A percentile compares a stretch with the other conserved stretches of the same genome.
phyloP scores from a whole-genome alignment of 257 asterid genomes.

The Rauvolfia tetraphylla region DNA sequence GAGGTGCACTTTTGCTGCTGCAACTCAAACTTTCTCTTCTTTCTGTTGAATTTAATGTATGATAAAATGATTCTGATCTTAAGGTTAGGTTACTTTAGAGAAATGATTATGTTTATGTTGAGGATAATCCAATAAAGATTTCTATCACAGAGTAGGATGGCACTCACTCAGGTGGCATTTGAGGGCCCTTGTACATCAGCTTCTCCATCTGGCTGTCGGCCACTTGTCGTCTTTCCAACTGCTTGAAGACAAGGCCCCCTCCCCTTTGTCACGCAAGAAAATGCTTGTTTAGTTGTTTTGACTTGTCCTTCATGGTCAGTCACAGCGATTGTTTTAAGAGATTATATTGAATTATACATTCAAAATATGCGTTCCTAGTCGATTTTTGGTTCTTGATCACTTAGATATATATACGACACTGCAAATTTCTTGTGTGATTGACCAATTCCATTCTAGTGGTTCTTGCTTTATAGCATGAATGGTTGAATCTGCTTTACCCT shows the following conservation, averaged over 20 bases:
- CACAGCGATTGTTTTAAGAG: neutral
- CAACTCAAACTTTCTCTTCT: neutral
- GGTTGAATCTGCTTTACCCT: neutral
- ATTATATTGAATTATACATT: too few species aligned
- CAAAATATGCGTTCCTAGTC: too few species aligned
- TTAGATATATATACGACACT: too few species aligned
- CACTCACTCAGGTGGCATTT: conserved; percentile 22
- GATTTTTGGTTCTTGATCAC: neutral
- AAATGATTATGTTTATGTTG: conserved; percentile 12
- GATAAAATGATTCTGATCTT: neutral
- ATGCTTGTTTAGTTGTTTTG: neutral
- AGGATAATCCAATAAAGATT: conserved; percentile 11
- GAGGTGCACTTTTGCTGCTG: neutral
- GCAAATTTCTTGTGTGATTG: neutral
- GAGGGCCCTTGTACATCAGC: conserved; percentile 14
- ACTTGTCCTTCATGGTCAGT: too few species aligned
- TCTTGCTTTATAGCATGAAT: neutral
- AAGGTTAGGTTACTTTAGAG: neutral
- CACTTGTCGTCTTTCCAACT: conserved; percentile 25
- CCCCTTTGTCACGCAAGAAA: neutral
- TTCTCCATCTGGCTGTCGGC: conserved; percentile 33
- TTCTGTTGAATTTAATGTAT: neutral
- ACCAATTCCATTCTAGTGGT: neutral
- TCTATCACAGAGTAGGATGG: conserved; percentile 17
- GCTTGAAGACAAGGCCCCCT: conserved; percentile 13